A percentile compares a stretch with the other conserved stretches of the same genome.
Conservation (phyloP, 2,329 filamentous ascomycete species). For the Mycosphaerella arachidis region DNA sequence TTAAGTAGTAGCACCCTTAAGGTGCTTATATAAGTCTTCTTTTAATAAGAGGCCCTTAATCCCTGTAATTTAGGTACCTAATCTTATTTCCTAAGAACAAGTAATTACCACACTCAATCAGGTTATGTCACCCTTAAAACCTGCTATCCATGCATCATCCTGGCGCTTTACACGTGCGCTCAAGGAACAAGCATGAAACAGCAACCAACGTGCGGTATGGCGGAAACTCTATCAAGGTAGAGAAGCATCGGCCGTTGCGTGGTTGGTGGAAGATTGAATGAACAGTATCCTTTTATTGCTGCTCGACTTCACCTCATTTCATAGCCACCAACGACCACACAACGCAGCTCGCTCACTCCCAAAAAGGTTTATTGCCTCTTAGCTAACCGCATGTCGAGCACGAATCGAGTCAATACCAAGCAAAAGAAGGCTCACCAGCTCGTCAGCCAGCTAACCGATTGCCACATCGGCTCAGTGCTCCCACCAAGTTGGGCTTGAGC, state of each 20-base stretch:
- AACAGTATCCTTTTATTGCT: neutral
- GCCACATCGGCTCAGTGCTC: neutral
- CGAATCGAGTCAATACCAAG: neutral
- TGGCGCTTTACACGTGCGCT: no score
- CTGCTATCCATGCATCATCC: no score
- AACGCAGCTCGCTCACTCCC: neutral
- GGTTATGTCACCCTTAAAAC: no score
- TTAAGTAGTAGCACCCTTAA: no score
- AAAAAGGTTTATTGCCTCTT: neutral
- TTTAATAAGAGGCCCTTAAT: no score
- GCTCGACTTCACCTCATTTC: neutral
- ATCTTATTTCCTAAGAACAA: no score
- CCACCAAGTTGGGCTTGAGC: neutral
- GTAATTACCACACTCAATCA: no score
- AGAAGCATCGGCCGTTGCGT: neutral
- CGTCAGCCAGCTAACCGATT: neutral
- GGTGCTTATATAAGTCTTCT: no score
- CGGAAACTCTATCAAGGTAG: neutral
- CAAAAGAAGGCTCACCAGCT: neutral
- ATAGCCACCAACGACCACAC: neutral
- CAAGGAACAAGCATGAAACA: neutral
- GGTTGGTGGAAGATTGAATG: neutral
- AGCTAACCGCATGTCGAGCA: neutral
- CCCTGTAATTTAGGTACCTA: no score
- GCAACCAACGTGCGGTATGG: neutral